phyloP scores from a whole-genome alignment of 352 stramenopile species.

The Pythium coloratum region DNA sequence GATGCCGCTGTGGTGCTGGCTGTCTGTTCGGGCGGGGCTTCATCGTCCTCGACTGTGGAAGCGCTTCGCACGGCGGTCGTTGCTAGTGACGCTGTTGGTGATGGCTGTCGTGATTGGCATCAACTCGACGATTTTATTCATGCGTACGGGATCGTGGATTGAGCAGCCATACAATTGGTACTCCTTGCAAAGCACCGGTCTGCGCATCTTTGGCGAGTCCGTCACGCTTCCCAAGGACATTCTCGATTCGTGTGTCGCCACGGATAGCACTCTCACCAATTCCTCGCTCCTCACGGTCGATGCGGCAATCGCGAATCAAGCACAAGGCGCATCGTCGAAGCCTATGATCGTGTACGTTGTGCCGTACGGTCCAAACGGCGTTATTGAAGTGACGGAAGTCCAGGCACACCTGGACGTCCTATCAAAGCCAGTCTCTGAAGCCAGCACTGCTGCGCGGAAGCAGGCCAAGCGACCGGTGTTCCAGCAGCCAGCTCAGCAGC shows the following conservation, averaged over 20 bases:
- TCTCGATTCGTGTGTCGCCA: slow-evolving; percentile 36
- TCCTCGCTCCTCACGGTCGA: slow-evolving; percentile 32
- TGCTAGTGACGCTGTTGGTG: slow-evolving; percentile 8
- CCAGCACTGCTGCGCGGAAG: neutral
- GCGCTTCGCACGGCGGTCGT: slow-evolving; percentile 6
- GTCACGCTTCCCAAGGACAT: slow-evolving; percentile 36
- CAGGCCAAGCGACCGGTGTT: neutral
- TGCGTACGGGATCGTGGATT: slow-evolving; percentile 46
- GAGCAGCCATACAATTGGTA: slow-evolving; percentile 68
- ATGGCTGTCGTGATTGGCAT: neutral
- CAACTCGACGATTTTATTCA: slow-evolving; percentile 39
- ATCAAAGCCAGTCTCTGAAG: neutral
- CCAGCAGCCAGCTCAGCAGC: neutral
- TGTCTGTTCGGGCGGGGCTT: slow-evolving; percentile 12
- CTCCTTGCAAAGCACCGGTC: slow-evolving; percentile 42
- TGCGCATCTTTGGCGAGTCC: slow-evolving; percentile 34
- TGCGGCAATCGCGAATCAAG: slow-evolving; percentile 28
- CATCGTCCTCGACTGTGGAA: slow-evolving; percentile 17
- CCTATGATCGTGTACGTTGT: slow-evolving; percentile 49
- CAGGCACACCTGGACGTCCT: slow-evolving; percentile 1
- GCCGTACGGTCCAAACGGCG: slow-evolving; percentile 30
- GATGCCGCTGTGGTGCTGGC: slow-evolving; percentile 11
- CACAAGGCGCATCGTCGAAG: neutral
- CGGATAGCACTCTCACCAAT: neutral
- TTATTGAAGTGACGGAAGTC: slow-evolving; percentile 5